These are phyloP conservation scores for Myxozyma nipponensis DNA, from an alignment of 805 yeast species.

Conservation along the genomic window DNA sequence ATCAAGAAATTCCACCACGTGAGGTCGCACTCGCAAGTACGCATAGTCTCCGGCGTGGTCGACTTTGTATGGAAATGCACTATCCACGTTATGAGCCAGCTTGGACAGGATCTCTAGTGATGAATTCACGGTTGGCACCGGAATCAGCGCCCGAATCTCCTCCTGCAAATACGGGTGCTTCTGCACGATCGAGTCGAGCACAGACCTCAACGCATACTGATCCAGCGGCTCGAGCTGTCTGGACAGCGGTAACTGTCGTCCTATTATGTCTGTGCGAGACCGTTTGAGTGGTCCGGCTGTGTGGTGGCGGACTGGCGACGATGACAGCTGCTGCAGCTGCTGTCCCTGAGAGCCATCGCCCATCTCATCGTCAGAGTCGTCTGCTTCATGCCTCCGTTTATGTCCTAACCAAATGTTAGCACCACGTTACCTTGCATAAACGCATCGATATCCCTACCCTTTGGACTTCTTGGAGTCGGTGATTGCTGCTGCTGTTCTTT, in stretches of 20 bases:
- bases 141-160: constrained; percentile 50
- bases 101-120: constrained; percentile 49
- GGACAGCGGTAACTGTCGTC: constrained; percentile 58
- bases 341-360: constrained; percentile 5
- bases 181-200: constrained; percentile 52
- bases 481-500: neutral
- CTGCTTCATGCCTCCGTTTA: constrained; percentile 5
- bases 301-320: constrained; percentile 4
- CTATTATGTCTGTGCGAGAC: constrained; percentile 34
- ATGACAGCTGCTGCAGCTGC: constrained; percentile 12
- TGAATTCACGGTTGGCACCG: constrained; percentile 53
- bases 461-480: neutral
- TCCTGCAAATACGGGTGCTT: constrained; percentile 59
- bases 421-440: neutral
- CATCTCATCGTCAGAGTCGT: constrained; percentile 27
- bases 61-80: constrained; percentile 69
- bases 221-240: constrained; percentile 69
- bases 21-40: constrained; percentile 65
- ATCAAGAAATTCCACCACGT: constrained; percentile 62
- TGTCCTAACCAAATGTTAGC: neutral
- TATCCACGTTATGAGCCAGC: constrained; percentile 45
- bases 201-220: constrained; percentile 48
- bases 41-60: constrained; percentile 72
- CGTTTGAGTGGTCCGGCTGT: constrained; percentile 10
- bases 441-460: neutral